phyloP scores from a whole-genome alignment of 768 basidiomycete genomes.

The Russula foetens region DNA sequence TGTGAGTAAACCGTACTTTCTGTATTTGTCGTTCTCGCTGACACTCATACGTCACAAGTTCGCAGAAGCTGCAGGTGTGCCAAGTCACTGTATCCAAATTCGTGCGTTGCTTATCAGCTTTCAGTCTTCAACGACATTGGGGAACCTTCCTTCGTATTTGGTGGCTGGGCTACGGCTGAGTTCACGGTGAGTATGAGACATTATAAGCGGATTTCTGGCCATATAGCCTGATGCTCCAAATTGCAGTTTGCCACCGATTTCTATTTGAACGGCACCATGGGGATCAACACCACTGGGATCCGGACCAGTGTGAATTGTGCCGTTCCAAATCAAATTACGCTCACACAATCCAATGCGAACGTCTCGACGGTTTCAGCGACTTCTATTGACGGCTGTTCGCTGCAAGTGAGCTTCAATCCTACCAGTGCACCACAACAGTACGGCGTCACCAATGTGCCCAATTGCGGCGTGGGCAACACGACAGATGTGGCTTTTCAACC shows the following conservation, averaged over 20 bases:
- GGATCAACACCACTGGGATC: slow-evolving; percentile 44
- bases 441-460: slow-evolving; percentile 35
- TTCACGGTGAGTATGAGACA: slow-evolving; percentile 35
- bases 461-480: slow-evolving; percentile 24
- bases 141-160: slow-evolving; percentile 51
- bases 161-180: slow-evolving; percentile 45
- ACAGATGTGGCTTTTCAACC: slow-evolving; percentile 38
- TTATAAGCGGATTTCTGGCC: neutral
- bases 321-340: slow-evolving; percentile 26
- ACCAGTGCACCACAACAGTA: slow-evolving; percentile 38
- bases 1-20: slow-evolving; percentile 28
- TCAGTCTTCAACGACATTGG: slow-evolving; percentile 35
- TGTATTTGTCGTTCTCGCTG: slow-evolving; percentile 17
- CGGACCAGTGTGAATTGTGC: slow-evolving; percentile 41
- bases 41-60: slow-evolving; percentile 4
- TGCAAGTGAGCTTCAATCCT: slow-evolving; percentile 32
- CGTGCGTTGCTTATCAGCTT: slow-evolving; percentile 33
- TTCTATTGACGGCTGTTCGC: slow-evolving; percentile 42
- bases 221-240: neutral
- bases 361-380: slow-evolving; percentile 35
- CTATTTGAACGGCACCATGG: slow-evolving; percentile 45
- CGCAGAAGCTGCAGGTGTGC: slow-evolving; percentile 16
- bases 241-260: slow-evolving; percentile 35
- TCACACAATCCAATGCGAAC: slow-evolving; percentile 24
- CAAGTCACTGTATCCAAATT: neutral